These are phyloP conservation scores for Globisporangium megalacanthum DNA, from an alignment of 352 stramenopile species.

Conservation along the genomic window DNA sequence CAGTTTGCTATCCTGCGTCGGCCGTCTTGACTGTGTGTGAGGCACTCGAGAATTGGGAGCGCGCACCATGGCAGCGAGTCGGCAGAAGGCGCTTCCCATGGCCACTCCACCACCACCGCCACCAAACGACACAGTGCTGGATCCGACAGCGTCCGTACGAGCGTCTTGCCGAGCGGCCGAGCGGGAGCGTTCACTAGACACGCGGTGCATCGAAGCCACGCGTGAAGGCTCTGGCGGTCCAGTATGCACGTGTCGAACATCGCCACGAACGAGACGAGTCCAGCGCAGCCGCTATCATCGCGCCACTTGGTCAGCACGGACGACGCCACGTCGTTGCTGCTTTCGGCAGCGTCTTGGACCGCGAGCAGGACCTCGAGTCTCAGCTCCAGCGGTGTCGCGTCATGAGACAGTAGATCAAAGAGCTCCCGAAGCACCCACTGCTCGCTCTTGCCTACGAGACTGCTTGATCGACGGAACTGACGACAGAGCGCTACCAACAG, in stretches of 20 bases:
- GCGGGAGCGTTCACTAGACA: neutral
- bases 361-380: neutral
- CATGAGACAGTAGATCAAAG: neutral
- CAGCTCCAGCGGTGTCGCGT: neutral
- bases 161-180: neutral
- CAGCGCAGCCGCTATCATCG: neutral
- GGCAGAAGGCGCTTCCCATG: neutral
- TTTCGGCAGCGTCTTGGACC: neutral
- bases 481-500: constrained; percentile 1
- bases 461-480: constrained; percentile 1
- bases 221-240: neutral
- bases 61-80: no score
- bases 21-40: no score
- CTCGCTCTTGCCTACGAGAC: neutral
- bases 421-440: constrained; percentile 2
- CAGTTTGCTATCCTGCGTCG: no score
- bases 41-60: no score
- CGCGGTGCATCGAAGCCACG: neutral
- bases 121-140: neutral
- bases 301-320: constrained; percentile 2
- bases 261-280: neutral
- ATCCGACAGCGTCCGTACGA: neutral
- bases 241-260: neutral
- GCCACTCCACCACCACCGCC: neutral
- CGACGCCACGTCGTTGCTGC: neutral